These are phyloP conservation scores for Aethionema arabicum DNA, from an alignment of 345 rosid genomes.

Conservation along the genomic window DNA sequence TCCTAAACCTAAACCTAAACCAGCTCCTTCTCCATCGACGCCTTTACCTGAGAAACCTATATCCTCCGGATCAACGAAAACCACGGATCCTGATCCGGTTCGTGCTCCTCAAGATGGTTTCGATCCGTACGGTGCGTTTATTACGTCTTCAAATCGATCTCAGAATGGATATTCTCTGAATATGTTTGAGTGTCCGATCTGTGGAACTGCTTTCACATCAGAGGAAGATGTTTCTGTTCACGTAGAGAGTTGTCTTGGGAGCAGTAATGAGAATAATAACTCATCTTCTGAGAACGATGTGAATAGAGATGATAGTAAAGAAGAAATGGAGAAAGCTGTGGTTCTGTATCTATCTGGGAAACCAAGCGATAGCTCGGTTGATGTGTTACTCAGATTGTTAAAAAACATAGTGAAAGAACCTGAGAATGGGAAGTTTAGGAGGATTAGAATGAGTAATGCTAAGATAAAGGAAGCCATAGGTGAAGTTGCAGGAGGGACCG, in stretches of 20 bases:
- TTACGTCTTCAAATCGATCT: slow-evolving; percentile 75
- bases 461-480: slow-evolving; percentile 80
- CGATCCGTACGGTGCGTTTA: slow-evolving; percentile 66
- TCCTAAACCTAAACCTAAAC: slow-evolving; percentile 36
- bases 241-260: slow-evolving; percentile 62
- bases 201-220: slow-evolving; percentile 51
- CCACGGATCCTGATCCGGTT: slow-evolving; percentile 34
- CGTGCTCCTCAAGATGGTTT: slow-evolving; percentile 52
- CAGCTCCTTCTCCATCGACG: slow-evolving; percentile 26
- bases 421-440: slow-evolving; percentile 78
- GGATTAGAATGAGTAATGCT: slow-evolving; percentile 72
- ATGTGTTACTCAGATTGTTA: slow-evolving; percentile 63
- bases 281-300: slow-evolving; percentile 21
- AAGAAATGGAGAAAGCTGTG: slow-evolving; percentile 50
- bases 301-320: slow-evolving; percentile 26
- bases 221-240: slow-evolving; percentile 82
- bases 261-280: slow-evolving; percentile 19
- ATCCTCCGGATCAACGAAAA: slow-evolving; percentile 36
- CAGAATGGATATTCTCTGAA: slow-evolving; percentile 67
- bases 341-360: slow-evolving; percentile 58
- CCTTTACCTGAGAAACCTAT: slow-evolving; percentile 42
- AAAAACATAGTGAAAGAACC: slow-evolving; percentile 79
- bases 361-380: slow-evolving; percentile 56
- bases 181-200: slow-evolving; percentile 78
- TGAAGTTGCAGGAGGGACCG: slow-evolving; percentile 76